Percentiles rank a stretch among this genome's conserved stretches.
phyloP scores from a whole-genome alignment of 768 basidiomycete species.

The Coprinopsis marcescibilis region DNA sequence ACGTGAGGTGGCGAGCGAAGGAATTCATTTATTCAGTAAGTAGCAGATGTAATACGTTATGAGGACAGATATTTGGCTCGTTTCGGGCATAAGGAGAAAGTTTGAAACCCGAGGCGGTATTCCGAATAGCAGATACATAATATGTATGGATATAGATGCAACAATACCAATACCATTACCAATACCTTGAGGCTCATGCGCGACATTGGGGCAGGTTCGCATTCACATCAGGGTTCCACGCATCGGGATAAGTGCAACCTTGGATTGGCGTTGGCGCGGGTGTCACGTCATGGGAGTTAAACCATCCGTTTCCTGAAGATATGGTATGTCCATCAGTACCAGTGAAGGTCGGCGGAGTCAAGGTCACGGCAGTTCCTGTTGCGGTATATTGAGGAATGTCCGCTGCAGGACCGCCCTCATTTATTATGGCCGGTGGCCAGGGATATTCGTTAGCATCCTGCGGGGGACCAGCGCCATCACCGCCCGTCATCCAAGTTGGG shows the following conservation, averaged over 20 bases:
- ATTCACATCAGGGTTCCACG: constrained; percentile 20
- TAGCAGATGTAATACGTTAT: too few relatives aligned
- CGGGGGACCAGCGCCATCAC: constrained; percentile 46
- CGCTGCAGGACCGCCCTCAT: constrained; percentile 26
- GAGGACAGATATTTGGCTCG: too few relatives aligned
- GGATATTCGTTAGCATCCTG: constrained; percentile 33
- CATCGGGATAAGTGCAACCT: constrained; percentile 53
- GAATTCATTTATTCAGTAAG: too few relatives aligned
- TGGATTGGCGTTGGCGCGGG: constrained; percentile 41
- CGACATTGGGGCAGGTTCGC: neutral
- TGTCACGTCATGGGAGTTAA: constrained; percentile 40
- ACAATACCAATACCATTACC: too few relatives aligned
- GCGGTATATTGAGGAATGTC: constrained; percentile 61
- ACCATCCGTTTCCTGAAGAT: constrained; percentile 50
- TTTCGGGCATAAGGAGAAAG: too few relatives aligned
- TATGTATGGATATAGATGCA: too few relatives aligned
- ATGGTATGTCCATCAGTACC: constrained; percentile 33
- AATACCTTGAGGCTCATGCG: neutral
- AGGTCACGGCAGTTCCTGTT: constrained; percentile 56
- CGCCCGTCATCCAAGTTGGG: constrained; percentile 67
- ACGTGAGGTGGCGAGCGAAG: too few relatives aligned
- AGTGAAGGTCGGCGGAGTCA: constrained; percentile 40
- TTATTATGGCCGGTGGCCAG: constrained; percentile 62
- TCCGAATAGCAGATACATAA: too few relatives aligned
- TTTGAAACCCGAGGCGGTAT: too few relatives aligned